Evolutionary conservation across 2,329 filamentous ascomycete species (phyloP), one percentile per base, ranked within the genome.

Genomic region (Fusarium hostae): DNA sequence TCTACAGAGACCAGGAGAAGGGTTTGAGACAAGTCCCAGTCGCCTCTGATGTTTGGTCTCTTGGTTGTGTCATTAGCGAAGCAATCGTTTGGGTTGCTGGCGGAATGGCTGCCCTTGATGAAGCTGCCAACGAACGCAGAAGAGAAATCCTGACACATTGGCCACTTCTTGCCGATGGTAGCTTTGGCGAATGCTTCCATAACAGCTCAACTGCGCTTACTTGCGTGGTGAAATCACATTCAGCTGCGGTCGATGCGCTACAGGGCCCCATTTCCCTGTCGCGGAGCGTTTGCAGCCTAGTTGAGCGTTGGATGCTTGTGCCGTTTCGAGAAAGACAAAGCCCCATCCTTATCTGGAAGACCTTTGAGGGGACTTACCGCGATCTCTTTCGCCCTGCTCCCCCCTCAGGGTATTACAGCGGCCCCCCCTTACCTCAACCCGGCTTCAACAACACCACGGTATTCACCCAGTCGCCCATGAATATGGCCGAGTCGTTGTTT

Each of bases 11-110:
- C 9, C 40, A 69, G 28, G 43, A 64, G 7, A 22, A 15, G 0
- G 32, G 62, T 10, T 26, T 54, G 1, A 63, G 20, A 11, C 41
- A 45, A 7, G n/a, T 66, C 1, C 30, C 44, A 4, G n/a, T 61
- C 0, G 34, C 28, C 20, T 51, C 44, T 2, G 70, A 71, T 24
- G 37, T 73, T 5, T 73, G 71, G 71, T 73, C 71, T 13, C 45
- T 73, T 2, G 70, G 70, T 2, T 73, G 71, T 26, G 63, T 73
- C 8, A 35, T 55, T 10, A 71, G 67, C 22, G 60, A 71, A 26
- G 39, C 63, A 20, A n/a, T 69, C 1, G 48, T 73, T 20, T 73
- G 71, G 70, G 24, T 73, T 12, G 39, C 32, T 7, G 60, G 67
- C 2, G 57, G 62, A 0, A 35, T 5, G 3, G 8, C 22, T 6